A percentile compares a stretch with the other conserved stretches of the same genome.
Conservation (phyloP, 768 basidiomycete genomes). For the Lyophyllum shimeji region DNA sequence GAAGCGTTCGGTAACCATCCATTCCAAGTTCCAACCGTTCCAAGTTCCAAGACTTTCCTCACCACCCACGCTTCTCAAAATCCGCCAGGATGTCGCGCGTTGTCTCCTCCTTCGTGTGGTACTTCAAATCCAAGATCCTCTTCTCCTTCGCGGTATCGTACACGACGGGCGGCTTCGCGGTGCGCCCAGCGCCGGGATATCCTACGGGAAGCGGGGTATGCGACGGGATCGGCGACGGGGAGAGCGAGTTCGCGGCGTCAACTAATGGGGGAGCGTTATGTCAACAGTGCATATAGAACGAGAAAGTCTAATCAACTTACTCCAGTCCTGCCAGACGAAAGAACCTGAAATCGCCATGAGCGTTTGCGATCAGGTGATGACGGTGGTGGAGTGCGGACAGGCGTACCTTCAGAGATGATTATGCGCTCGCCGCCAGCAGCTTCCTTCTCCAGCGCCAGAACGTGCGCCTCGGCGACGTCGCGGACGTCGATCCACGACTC, state of each 20-base stretch:
- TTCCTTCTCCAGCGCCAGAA: constrained; percentile 42
- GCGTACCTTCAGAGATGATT: constrained; percentile 36
- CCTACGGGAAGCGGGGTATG: constrained; percentile 29
- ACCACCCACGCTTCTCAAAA: constrained; percentile 45
- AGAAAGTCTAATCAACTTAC: no score
- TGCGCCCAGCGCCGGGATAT: constrained; percentile 28
- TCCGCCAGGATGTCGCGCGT: constrained; percentile 41
- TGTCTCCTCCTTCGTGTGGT: constrained; percentile 37
- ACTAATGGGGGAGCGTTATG: constrained; percentile 28
- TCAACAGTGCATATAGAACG: no score
- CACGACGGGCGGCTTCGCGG: constrained; percentile 21
- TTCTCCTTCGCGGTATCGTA: constrained; percentile 38
- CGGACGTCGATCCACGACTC: constrained; percentile 42
- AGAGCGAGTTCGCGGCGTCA: constrained; percentile 34
- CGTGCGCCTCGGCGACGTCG: constrained; percentile 52
- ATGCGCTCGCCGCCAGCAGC: constrained; percentile 54
- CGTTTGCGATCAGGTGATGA: no score
- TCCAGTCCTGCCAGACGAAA: constrained; percentile 28
- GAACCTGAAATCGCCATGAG: constrained; percentile 2
- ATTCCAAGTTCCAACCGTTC: not conserved
- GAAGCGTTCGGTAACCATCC: no score
- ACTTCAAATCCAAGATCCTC: constrained; percentile 41
- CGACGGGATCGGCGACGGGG: constrained; percentile 28
- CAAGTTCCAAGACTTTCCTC: not conserved
- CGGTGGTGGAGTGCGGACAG: not conserved